Evolutionary conservation across 1,284 basidiomycete species (phyloP), one percentile per base, ranked within the genome.

Genomic region (Fomitiporia mediterranea): DNA sequence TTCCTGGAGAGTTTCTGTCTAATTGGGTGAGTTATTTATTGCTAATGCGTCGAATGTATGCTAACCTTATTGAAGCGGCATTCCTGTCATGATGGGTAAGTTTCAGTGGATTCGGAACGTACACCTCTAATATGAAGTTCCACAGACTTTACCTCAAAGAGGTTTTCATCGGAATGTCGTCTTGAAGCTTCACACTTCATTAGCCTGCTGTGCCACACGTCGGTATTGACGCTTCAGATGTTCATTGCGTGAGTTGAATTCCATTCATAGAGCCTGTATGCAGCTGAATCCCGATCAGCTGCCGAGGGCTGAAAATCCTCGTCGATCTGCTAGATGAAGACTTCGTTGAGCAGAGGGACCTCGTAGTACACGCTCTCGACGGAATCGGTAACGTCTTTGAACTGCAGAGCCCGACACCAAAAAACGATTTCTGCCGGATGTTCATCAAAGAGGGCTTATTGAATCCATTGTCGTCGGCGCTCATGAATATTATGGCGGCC

Each of bases 381-480:
- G 95, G 95, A 9, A 94, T 99, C 54, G 87, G 89, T 54, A 93
- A 87, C 62, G 96, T 98, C 2, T 96, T 99, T 65, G 95, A 98
- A 63, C 80, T 98, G 8, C 85, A 95, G 70, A 94, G 91, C 50
- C 92, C 95, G 1, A 97, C 94, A 6, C 95, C 94, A 6, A 92
- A 97, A 66, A 98, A 96, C 67, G 96, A 98, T 71, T 98, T 98
- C 68, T 98, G 95, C 68, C 84, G 96, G 15, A 97, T 98, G 91
- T 95, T 98, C 72, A 94, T 97, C 30, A 83, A 93, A 23, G 96
- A 98, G 70, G 95, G 95, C 15, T 77, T 98, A 4, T 77, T 98
- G 35, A 95, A 98, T 63, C 96, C 96, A 0, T 73, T 99, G 1
- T 94, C 94, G 0, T 86, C 89, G 0, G 94, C 95, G 0, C 71